A percentile compares a stretch with the other conserved stretches of the same genome.
These are phyloP conservation scores for Penicillium sp. DNA, from an alignment of 2,329 filamentous ascomycete genomes.

Conservation along the genomic window DNA sequence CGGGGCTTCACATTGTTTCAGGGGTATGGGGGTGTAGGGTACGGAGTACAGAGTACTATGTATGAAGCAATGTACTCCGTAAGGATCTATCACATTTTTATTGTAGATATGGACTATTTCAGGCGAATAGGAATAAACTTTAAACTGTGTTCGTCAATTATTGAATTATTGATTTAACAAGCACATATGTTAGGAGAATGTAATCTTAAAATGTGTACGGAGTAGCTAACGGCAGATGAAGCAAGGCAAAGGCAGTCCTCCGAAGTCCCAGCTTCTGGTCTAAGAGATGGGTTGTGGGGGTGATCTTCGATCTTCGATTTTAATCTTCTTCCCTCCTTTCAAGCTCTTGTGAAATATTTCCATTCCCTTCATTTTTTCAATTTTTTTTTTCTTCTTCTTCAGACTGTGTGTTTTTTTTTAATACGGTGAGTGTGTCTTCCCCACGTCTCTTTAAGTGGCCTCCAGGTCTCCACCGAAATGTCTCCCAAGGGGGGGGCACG, in stretches of 20 bases:
- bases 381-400: slow-evolving; percentile 1
- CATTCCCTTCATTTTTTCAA: background rate
- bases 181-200: background rate
- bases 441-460: slow-evolving; percentile 31
- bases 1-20: background rate
- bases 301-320: slow-evolving; percentile 9
- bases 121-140: background rate
- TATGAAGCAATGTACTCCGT: background rate
- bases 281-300: background rate
- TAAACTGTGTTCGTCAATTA: background rate
- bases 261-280: background rate
- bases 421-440: slow-evolving; percentile 26
- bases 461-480: slow-evolving; percentile 30
- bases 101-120: background rate
- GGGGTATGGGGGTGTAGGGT: background rate
- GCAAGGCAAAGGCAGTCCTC: slow-evolving; percentile 8
- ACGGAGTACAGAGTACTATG: background rate
- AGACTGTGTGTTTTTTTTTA: slow-evolving; percentile 1
- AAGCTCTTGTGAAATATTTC: background rate
- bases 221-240: background rate
- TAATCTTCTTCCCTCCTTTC: slow-evolving; percentile 6
- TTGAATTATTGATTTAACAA: background rate
- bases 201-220: background rate
- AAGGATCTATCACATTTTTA: background rate
- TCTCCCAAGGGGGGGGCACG: slow-evolving; percentile 30